Evolutionary conservation across 108 stramenopile genomes (phyloP), one percentile per base, ranked within the genome.

Genomic region (Skeletonema menzelii): DNA sequence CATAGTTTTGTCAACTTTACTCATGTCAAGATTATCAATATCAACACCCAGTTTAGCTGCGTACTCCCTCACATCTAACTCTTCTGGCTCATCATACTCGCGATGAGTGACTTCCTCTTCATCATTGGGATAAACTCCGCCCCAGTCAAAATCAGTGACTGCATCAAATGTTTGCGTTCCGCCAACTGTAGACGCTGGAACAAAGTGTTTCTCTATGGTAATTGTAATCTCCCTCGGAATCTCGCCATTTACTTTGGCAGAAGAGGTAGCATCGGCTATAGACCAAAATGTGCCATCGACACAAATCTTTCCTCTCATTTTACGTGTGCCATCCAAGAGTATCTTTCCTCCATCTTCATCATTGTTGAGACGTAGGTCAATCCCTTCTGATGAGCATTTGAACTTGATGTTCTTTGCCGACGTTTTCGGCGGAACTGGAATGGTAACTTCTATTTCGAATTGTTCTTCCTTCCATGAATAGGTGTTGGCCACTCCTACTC

Each of bases 1-100:
- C 91, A 95, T 92, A 56, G 70, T 86, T 62, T 92, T 91, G 61
- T 95, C 88, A 24, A 95, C 94, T 67, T 90, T 77, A 22, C 75
- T 86, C 91, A 92, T 92, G 67, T 95, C 86, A 32, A 95, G 79
- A 73, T 95, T 95, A 70, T 95, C 94, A 76, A 95, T 88, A 67
- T 95, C 91, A 13, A 95, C 94, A 2, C 94, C 94, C 61, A 95
- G 62, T 59, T 76, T 85, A 1, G 85, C 77, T 4, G 91, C 91
- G 68, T 95, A 95, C 30, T 95, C 90, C 27, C 79, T 70, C 5
- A 95, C 87, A 82, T 95, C 70, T 42, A 95, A 66, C 56, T 89
- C 83, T 73, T 92, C 88, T 26, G 94, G 84, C 64, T 85, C 88
- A 28, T 89, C 85, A 67, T 95, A 95, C 14, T 82, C 65, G 22